A percentile compares a stretch with the other conserved stretches of the same genome.
phyloP scores from a whole-genome alignment of 1,284 basidiomycete species.

The Sanguinoderma infundibulare region DNA sequence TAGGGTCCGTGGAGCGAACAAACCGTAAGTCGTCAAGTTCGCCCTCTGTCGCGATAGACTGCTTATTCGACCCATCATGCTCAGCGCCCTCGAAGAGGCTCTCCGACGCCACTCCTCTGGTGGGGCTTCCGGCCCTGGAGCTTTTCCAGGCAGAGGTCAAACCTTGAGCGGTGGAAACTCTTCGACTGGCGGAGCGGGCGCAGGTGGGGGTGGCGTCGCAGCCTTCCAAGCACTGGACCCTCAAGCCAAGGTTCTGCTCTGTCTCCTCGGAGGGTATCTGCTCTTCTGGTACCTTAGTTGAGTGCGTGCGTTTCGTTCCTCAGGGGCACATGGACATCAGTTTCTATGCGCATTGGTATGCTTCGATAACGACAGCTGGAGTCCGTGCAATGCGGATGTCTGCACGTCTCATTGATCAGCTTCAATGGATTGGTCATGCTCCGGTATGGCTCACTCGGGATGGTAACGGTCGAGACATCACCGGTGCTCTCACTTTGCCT shows the following conservation, averaged over 20 bases:
- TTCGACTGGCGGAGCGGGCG: constrained; percentile 30
- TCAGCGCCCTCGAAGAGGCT: constrained; percentile 61
- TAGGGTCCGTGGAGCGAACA: constrained; percentile 70
- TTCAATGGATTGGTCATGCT: neutral
- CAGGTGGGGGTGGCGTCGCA: constrained; percentile 39
- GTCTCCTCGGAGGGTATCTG: constrained; percentile 62
- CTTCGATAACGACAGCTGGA: neutral
- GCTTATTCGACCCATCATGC: neutral
- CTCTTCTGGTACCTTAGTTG: constrained; percentile 61
- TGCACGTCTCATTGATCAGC: neutral
- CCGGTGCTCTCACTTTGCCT: neutral
- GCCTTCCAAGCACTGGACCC: constrained; percentile 59
- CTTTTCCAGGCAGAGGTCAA: constrained; percentile 74
- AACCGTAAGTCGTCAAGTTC: constrained; percentile 46
- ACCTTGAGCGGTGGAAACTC: constrained; percentile 59
- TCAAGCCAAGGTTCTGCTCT: constrained; percentile 65
- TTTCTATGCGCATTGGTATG: neutral
- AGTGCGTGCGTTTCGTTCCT: constrained; percentile 10
- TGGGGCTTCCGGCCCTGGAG: constrained; percentile 34
- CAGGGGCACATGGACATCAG: neutral
- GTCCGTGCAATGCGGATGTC: neutral
- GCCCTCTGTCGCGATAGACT: neutral
- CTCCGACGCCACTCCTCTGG: constrained; percentile 53
- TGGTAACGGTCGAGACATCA: neutral
- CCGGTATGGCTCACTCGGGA: neutral